Conservation (phyloP, 1,139 yeast genomes). For the Yamadazyma buinensis region DNA sequence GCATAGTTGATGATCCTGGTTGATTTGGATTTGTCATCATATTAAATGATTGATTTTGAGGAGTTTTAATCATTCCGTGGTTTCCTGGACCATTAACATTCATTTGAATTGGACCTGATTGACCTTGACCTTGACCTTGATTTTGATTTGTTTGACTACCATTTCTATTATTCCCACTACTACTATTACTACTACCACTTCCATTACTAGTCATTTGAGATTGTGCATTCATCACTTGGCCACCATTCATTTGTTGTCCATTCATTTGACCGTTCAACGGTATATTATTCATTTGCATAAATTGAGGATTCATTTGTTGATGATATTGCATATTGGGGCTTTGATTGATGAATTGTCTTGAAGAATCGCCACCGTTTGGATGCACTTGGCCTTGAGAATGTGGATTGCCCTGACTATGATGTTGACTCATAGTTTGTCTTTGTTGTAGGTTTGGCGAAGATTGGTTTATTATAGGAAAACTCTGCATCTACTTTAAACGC, state of each 20-base stretch:
- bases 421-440: background rate
- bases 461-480: conserved; percentile 3
- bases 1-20: conserved; percentile 7
- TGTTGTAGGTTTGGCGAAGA: conserved; percentile 3
- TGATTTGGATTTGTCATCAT: conserved; percentile 2
- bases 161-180: background rate
- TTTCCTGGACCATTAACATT: conserved; percentile 1
- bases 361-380: background rate
- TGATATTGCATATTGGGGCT: conserved; percentile 13
- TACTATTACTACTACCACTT: too few relatives aligned
- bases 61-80: conserved; percentile 5
- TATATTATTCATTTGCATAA: conserved; percentile 6
- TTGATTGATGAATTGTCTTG: conserved; percentile 9
- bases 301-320: conserved; percentile 6
- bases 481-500: too few relatives aligned
- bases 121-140: background rate
- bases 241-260: conserved; percentile 1
- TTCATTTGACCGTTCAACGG: too few relatives aligned
- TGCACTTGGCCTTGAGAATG: background rate
- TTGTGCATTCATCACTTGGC: conserved; percentile 5
- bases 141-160: conserved; percentile 19
- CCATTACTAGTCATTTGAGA: too few relatives aligned
- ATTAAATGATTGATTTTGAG: conserved; percentile 4
- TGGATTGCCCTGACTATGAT: too few relatives aligned
- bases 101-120: conserved; percentile 18